Base-by-base conservation (phyloP, 2,329 filamentous ascomycete species). In the Corinectria fuckeliana region DNA sequence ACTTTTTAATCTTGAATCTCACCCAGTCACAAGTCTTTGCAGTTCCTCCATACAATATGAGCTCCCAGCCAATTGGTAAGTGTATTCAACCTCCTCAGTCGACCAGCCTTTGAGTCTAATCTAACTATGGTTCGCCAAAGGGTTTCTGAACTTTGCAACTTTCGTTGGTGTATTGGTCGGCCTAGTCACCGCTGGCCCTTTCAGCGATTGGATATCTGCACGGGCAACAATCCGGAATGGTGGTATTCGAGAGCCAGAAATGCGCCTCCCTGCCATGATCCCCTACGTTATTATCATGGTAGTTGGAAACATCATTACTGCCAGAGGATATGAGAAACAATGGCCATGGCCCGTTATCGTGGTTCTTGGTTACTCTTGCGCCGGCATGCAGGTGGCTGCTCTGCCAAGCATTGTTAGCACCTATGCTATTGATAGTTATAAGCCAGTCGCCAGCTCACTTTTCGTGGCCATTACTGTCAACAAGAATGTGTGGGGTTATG, bases 401-500 rank as follows among this genome's bases (percentile, higher is more conserved):
- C 72, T 89, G 10, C 86, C 87, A 0, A 81, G 81, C 9, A 88
- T 89, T 56, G 79, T 77, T 5, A 83, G 78, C 32, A 86, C 77
- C 3, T 88, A 89, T 67, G 84, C 85, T 0, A 81, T 89, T 16
- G 87, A 89, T 70, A 83, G 80, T 55, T 89, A 89, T 72, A 89
- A 88, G 73, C 86, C 87, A 0, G 83, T 88, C 1, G 81, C 86
- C 0, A 86, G 86, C 3, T 47, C 36, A 23, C 64, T 61, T 18
- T 61, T 61, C 16, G 58, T 61, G 10, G 58, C 58, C 26, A 52
- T 61, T n/a, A 58, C 58, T 23, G 58, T 61, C 8, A 61, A 61
- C 5, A 61, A 61, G 54, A 61, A 61, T 18, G 36, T 61, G 7
- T 61, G 54, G 58, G 58, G 58, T 2, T 61, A 61, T 11, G 58